Base-by-base conservation (phyloP, 208 protist species). In the Trypanosoma avium region DNA sequence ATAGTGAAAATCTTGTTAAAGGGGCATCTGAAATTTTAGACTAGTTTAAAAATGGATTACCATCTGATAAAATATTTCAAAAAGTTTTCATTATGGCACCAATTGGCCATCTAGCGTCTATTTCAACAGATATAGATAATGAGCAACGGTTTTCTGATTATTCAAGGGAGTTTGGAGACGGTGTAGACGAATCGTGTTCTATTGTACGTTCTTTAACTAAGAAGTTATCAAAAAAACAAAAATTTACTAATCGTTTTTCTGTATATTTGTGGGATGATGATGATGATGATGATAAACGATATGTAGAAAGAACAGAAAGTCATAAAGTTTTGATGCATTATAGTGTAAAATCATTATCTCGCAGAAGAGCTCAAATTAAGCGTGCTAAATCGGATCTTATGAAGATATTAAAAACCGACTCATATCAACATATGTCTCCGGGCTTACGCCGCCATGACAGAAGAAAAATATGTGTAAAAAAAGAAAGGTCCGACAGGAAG, bases 191-290 rank as follows among this genome's bases (percentile, higher is more conserved):
- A 27, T 55, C 49, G 1, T 55, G 49, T 35, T 19, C 10, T 35
- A 55, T 55, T 35, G 49, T 27, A 4, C 24, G n/a, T 55, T 36
- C 49, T 55, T 4, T 29, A 17, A 21, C 4, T 21, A 4, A 35
- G n/a, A n/a, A n/a, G n/a, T n/a, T n/a, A n/a, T n/a, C n/a, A n/a
- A 24, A 27, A 27, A 21, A 6, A 5, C 35, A 6, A 36, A 12
- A 21, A 27, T 35, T 27, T 4, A 21, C 0, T 35, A n/a, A 12
- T 35, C 49, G 27, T 30, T 27, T 55, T 29, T 17, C 26, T 9
- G 49, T 55, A 30, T 55, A 55, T 17, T 21, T 55, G 29, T 55
- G 49, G 49, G 24, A 55, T 3, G 24, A 29, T 21, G 49, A 55
- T 21, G 24, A 55, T 42, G 7, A 42, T 42, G 36, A 42, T 42